Evolutionary conservation across 2,329 filamentous ascomycete species (phyloP), one percentile per base, ranked within the genome.

Genomic region (Claviceps purpurea): DNA sequence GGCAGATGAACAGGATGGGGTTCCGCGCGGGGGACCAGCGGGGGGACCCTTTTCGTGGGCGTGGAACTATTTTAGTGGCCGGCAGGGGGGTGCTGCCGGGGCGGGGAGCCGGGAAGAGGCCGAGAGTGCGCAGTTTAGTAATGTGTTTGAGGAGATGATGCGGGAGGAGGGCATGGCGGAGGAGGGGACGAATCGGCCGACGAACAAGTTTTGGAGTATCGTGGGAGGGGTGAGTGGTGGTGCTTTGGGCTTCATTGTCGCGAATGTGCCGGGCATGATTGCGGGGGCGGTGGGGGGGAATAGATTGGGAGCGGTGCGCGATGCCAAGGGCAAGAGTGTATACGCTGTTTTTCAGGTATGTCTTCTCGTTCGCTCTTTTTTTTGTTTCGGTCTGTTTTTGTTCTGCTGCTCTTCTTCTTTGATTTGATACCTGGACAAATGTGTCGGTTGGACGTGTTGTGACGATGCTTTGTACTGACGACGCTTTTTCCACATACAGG

Each of bases 261-360:
- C 85, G 30, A 97, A 97, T 65, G 81, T 96, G 48, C 87, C 91
- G 0, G 93, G 93, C 0, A 77, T 91, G 62, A 68, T 97, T 40
- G 91, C 91, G 0, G 93, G 93, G 2, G 89, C 88, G 2, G 90
- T 96, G 2, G 91, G 90, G 0, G 93, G 93, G 11, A 97, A 96
- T 69, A 73, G 90, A 50, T 70, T 97, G n/a, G 93, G 93, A 1
- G 87, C 88, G 6, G 80, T 98, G 20, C 76, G 93, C 52, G 93
- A 98, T 70, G 82, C 86, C 37, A 89, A 83, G 69, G 90, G 90
- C 22, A 97, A 96, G 82, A 95, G 88, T 64, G 93, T 98, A 5
- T 97, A 94, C 68, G 76, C 82, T 30, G 93, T 96, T 16, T 97
- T 91, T 66, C 82, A 79, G 70, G 74, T 74, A 60, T 45, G 49